These are phyloP conservation scores for Colletotrichum spaethianum DNA, from an alignment of 2,329 filamentous ascomycete genomes.

Conservation along the genomic window DNA sequence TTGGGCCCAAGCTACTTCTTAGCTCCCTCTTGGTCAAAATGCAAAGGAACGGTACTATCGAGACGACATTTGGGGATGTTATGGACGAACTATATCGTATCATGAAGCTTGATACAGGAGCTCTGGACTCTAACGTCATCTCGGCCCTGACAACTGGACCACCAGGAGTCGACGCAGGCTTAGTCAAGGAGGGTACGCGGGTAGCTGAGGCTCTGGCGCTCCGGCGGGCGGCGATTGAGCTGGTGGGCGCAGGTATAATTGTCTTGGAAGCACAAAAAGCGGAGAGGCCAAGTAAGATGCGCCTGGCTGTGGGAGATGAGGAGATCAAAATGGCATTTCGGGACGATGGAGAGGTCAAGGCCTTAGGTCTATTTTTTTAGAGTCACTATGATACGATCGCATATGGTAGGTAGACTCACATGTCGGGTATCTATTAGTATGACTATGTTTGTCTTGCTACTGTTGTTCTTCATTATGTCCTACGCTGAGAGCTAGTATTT, in stretches of 20 bases:
- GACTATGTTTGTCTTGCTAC: background rate
- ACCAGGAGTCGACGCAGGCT: conserved; percentile 26
- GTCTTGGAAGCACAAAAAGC: conserved; percentile 85
- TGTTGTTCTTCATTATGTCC: background rate
- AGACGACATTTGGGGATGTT: conserved; percentile 91
- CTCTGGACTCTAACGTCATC: background rate
- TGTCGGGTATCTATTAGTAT: conserved; percentile 31
- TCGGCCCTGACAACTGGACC: conserved; percentile 5
- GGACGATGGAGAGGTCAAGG: conserved; percentile 89
- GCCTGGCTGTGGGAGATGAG: conserved; percentile 89
- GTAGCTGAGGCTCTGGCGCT: conserved; percentile 53
- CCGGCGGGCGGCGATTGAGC: conserved; percentile 81
- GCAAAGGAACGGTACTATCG: conserved; percentile 85
- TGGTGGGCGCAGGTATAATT: conserved; percentile 90
- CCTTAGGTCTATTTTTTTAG: conserved; percentile 74
- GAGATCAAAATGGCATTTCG: conserved; percentile 90
- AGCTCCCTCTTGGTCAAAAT: conserved; percentile 85
- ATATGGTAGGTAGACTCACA: conserved; percentile 11
- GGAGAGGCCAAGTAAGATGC: conserved; percentile 88
- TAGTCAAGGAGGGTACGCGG: conserved; percentile 18
- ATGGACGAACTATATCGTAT: conserved; percentile 87
- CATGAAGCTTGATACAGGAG: conserved; percentile 53
- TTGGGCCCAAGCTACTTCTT: conserved; percentile 88
- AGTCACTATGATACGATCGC: background rate
- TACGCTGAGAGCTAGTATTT: conserved; percentile 72